Base-by-base conservation (phyloP, 2,329 filamentous ascomycete genomes). In the Cladorrhinum sp. region DNA sequence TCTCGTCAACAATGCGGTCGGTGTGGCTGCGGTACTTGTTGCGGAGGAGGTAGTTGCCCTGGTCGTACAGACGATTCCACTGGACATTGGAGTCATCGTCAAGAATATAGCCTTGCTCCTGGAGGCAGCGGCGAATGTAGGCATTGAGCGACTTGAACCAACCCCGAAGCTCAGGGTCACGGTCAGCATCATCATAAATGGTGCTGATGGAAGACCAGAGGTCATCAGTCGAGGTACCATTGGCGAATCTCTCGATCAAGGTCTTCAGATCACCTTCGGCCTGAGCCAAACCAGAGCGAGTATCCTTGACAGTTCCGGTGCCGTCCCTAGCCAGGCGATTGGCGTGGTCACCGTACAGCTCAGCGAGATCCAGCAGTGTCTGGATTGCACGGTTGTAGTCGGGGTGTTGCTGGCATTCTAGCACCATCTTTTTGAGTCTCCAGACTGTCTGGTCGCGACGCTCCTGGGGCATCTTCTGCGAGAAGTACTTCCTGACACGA, bases 371-470 rank as follows among this genome's bases (percentile, higher is more conserved):
- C 27, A 99, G 83, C 5, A 99, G 80, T 2, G 93, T 96, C 69
- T 92, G 86, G 65, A 99, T 88, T n/a, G 95, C 95, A 74, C 90
- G 84, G 68, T 93, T 87, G 76, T 98, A 99, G 70, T 99, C 93
- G 61, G 91, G 85, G 72, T 98, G 95, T 59, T 93, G 91, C 78
- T 99, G 95, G 69, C 96, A 92, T 77, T 99, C 95, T 50, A 97
- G 87, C 41, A 99, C 79, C 90, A 98, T 96, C 85, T 98, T 98
- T 86, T 86, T 99, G 67, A 99, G 78, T 38, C 95, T 90, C 84
- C 87, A 96, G 69, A 97, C 88, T 59, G 88, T 88, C 80, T 96
- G 92, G 7, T 98, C 92, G 62, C 93, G 92, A 62, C 95, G 92
- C 75, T 98, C 93, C 76, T 93, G 79, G 1, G 95, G 93, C 76